Evolutionary conservation across 1,284 basidiomycete species (phyloP).

Genomic region (Chalciporus piperatoides): DNA sequence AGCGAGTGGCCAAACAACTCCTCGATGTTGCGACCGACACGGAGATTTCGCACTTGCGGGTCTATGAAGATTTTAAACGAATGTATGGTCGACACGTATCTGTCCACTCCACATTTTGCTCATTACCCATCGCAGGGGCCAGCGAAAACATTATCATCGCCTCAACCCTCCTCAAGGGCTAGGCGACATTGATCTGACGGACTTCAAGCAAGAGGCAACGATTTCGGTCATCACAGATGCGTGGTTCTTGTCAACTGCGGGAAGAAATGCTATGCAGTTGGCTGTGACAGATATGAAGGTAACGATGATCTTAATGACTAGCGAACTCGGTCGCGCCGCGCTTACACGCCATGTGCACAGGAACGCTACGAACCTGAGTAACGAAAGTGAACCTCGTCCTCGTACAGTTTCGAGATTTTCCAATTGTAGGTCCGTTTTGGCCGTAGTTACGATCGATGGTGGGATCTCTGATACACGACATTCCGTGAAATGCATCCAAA

Average conservation of each 20-base stretch:
- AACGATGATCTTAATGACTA: too few species aligned
- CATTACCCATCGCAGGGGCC: neutral
- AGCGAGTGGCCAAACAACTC: constrained; percentile 3
- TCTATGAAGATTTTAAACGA: neutral
- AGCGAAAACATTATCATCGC: neutral
- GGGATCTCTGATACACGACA: too few species aligned
- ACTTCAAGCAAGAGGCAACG: neutral
- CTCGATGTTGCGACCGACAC: constrained; percentile 5
- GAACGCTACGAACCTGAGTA: too few species aligned
- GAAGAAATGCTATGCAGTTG: neutral
- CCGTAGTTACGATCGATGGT: too few species aligned
- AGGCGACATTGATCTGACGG: constrained; percentile 3
- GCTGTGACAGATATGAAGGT: neutral
- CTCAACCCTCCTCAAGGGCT: constrained; percentile 5
- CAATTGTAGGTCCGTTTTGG: too few species aligned
- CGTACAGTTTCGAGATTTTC: too few species aligned
- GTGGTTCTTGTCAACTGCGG: neutral
- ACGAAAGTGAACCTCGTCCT: too few species aligned
- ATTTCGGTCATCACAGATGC: neutral
- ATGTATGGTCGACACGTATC: neutral
- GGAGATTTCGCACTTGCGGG: constrained; percentile 4
- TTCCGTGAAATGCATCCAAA: too few species aligned
- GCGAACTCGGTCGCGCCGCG: too few species aligned
- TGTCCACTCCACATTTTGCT: too few species aligned
- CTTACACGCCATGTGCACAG: too few species aligned